Base-by-base conservation (phyloP, 1,139 yeast genomes). In the Zygotorulaspora mrakii region DNA sequence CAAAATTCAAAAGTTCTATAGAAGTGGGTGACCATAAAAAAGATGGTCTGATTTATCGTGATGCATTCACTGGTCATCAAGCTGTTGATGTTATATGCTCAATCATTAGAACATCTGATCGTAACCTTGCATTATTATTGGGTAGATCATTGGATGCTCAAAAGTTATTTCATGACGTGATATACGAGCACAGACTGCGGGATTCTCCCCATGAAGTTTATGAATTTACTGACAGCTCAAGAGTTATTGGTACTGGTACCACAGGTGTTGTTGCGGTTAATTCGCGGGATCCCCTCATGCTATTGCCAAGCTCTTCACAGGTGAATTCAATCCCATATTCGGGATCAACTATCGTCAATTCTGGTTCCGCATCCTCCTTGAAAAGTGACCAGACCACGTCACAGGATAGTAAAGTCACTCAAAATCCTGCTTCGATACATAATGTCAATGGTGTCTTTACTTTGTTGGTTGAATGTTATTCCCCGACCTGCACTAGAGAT, bases 71-170 rank as follows among this genome's bases (percentile, higher is more conserved):
- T 0, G 99, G 99, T 14, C 74, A 86, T 25, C 94, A 86, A 67
- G 96, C 97, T 0, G 95, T 91, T 33, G 96, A 88, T 62, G 75
- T 83, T 17, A 79, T 91, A 43, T 82, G 95, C 46, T 74, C 83
- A 40, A 82, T 91, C 43, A 82, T 91, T 41, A 73, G 94, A 50
- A 89, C 96, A 2, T 84, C 88, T 11, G 98, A 91, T 62, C 73
- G 99, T 47, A 89, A 88, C 54, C 68, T 91, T 57, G 97, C 97
- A 0, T 67, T 91, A 35, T 67, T 91, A 34, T 68, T 94, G 37
- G 98, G 98, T 16, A 73, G 99, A 48, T 83, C 97, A 0, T 69
- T 91, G 46, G 98, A 91, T 65, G 95, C 96, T 1, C 97, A 91
- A 55, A 86, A 86, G 63, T 77, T 87, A 45, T 88, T 91, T 64